Percentiles rank a stretch among this genome's conserved stretches.
Conservation (phyloP, 78 protist genomes). For the Emiliania huxleyi region DNA sequence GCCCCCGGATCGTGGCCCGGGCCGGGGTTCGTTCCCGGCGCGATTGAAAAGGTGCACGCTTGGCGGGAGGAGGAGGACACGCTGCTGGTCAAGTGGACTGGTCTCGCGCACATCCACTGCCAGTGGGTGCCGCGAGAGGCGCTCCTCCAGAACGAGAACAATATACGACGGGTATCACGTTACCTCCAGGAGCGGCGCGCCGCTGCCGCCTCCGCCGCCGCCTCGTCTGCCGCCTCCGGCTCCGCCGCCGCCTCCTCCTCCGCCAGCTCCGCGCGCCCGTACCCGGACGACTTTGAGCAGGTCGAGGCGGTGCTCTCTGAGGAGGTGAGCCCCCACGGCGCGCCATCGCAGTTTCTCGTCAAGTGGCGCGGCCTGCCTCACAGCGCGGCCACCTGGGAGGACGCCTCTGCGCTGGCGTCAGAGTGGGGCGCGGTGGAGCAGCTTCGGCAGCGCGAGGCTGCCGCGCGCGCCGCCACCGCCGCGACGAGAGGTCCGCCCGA, state of each 20-base stretch:
- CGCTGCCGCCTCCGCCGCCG: no score
- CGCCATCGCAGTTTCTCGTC: not conserved
- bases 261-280: not conserved
- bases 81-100: conserved; percentile 35
- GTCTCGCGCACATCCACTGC: not conserved
- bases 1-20: not conserved
- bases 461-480: not conserved
- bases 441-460: not conserved
- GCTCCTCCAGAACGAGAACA: not conserved
- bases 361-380: not conserved
- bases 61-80: not conserved
- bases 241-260: no score
- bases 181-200: no score
- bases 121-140: not conserved
- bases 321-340: not conserved
- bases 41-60: not conserved
- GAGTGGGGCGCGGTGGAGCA: not conserved
- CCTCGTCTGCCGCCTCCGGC: no score
- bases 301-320: not conserved
- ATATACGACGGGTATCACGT: no score
- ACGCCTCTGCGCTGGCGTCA: not conserved
- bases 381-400: not conserved
- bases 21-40: not conserved
- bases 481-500: not conserved
- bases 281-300: not conserved